A percentile compares a stretch with the other conserved stretches of the same genome.
Evolutionary conservation across 345 rosid species (phyloP).

Genomic region (Hevea brasiliensis): DNA sequence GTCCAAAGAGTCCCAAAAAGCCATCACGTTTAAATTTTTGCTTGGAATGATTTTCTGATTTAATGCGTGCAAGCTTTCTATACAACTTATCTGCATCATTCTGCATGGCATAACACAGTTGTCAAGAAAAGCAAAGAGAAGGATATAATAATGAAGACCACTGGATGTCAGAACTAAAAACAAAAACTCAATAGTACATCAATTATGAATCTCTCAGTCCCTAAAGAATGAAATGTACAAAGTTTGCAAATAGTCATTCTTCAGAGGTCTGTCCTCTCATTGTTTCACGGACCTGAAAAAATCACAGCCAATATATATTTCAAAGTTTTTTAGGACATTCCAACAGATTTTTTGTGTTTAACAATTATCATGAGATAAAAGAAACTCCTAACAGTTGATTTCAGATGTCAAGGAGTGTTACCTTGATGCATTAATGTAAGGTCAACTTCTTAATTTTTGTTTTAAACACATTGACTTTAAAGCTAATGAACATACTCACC

Average conservation of each 20-base stretch:
- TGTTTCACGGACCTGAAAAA: background rate
- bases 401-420: background rate
- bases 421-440: background rate
- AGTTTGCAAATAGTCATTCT: background rate
- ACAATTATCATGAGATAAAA: background rate
- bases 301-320: background rate
- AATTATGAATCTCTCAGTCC: background rate
- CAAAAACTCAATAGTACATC: background rate
- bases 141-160: conserved; percentile 12
- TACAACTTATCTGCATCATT: conserved; percentile 63
- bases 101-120: conserved; percentile 36
- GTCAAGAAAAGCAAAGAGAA: conserved; percentile 10
- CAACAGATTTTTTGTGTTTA: background rate
- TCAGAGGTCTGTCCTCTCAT: background rate
- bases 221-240: background rate
- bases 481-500: background rate
- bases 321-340: background rate
- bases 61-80: conserved; percentile 53
- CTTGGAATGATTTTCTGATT: conserved; percentile 38
- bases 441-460: conserved; percentile 10
- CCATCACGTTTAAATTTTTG: conserved; percentile 55
- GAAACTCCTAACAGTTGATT: background rate
- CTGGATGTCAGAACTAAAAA: background rate
- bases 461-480: background rate
- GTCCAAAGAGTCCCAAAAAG: conserved; percentile 69